These are phyloP conservation scores for Zea luxurians DNA, from an alignment of 176 grass and related monocot genomes.

Conservation along the genomic window DNA sequence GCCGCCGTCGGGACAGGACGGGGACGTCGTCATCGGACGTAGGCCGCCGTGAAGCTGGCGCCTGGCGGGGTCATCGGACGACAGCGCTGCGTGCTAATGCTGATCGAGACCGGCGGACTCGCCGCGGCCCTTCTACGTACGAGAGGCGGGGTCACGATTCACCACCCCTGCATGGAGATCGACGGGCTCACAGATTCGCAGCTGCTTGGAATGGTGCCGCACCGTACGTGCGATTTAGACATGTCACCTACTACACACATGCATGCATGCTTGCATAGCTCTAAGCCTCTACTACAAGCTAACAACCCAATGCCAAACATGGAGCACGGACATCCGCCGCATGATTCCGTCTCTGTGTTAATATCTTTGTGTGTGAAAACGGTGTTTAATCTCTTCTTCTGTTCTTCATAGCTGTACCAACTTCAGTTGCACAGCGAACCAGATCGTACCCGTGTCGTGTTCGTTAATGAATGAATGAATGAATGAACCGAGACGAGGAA, in stretches of 20 bases:
- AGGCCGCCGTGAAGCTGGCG: not conserved
- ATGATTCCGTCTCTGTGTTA: too few relatives aligned
- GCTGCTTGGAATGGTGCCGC: not conserved
- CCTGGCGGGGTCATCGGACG: too few relatives aligned
- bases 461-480: too few relatives aligned
- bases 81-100: not conserved
- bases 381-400: too few relatives aligned
- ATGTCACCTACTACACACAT: not conserved
- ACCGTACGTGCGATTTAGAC: slow-evolving; percentile 6
- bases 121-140: not conserved
- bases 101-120: not conserved
- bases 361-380: too few relatives aligned
- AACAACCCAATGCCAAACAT: not conserved
- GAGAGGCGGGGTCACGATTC: not conserved
- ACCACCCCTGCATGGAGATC: not conserved
- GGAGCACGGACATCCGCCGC: too few relatives aligned
- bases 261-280: not conserved
- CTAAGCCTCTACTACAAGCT: not conserved
- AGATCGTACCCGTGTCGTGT: too few relatives aligned
- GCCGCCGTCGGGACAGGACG: slow-evolving; percentile 32
- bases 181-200: not conserved
- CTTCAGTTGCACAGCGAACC: too few relatives aligned
- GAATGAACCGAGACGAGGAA: not conserved
- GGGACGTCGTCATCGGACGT: too few relatives aligned
- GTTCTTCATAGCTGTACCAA: too few relatives aligned